phyloP scores from a whole-genome alignment of 2,329 filamentous ascomycete genomes.

The Claviceps sp. region DNA sequence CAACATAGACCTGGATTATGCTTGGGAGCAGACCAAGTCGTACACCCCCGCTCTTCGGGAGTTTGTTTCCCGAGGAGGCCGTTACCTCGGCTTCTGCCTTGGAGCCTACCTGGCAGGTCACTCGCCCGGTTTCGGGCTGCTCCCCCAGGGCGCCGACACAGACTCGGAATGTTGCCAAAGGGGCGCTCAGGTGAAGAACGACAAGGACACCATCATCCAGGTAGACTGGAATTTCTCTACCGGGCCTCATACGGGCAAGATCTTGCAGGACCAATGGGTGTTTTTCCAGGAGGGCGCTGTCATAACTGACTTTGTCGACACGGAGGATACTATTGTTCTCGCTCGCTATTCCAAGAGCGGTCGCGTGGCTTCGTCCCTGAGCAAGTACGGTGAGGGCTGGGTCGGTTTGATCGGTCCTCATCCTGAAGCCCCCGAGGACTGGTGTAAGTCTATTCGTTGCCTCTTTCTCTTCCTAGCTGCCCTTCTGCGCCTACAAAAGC shows the following conservation, averaged over 20 bases:
- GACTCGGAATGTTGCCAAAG: slow-evolving; percentile 7
- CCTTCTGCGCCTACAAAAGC: no score
- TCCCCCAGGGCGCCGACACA: slow-evolving; percentile 8
- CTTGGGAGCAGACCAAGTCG: slow-evolving; percentile 9
- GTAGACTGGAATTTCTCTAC: slow-evolving; percentile 13
- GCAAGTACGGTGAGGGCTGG: slow-evolving; percentile 12
- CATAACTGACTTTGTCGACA: slow-evolving; percentile 9
- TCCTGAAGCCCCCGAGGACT: slow-evolving; percentile 13
- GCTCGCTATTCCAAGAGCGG: slow-evolving; percentile 12
- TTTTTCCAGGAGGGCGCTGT: slow-evolving; percentile 15
- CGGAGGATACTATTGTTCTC: slow-evolving; percentile 8
- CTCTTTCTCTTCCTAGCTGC: background rate
- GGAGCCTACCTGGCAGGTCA: slow-evolving; percentile 15
- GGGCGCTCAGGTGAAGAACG: slow-evolving; percentile 10
- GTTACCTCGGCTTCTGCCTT: slow-evolving; percentile 16
- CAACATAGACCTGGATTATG: slow-evolving; percentile 10
- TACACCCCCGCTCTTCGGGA: slow-evolving; percentile 8
- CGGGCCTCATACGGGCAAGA: slow-evolving; percentile 8
- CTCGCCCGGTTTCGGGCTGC: slow-evolving; percentile 11
- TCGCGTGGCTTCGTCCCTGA: slow-evolving; percentile 13
- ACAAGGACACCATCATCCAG: slow-evolving; percentile 11
- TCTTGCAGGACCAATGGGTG: slow-evolving; percentile 10
- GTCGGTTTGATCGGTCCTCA: slow-evolving; percentile 15
- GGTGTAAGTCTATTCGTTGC: slow-evolving; percentile 11
- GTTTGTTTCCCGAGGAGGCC: slow-evolving; percentile 12